Percentiles rank a stretch among this genome's conserved stretches.
Conservation (phyloP, 176 grass and related monocot species). For the Juncus effusus region DNA sequence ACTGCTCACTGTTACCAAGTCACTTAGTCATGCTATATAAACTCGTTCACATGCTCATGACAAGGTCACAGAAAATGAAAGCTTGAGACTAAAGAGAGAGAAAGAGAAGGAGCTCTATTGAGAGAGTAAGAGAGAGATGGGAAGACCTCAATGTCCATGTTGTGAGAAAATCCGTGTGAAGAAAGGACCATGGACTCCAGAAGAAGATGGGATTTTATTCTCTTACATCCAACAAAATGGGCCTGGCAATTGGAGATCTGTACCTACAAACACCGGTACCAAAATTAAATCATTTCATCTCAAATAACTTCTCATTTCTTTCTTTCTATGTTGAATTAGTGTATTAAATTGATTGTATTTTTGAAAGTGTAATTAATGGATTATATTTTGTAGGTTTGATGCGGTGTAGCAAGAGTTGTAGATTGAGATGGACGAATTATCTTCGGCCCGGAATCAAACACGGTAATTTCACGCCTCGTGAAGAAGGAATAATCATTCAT, state of each 20-base stretch:
- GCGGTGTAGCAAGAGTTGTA: conserved; percentile 36
- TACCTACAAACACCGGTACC: conserved; percentile 29
- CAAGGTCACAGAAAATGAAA: conserved; percentile 28
- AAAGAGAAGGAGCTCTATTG: conserved; percentile 6
- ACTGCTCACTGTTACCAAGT: background rate
- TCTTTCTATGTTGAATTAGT: background rate
- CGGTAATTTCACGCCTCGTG: conserved; percentile 29
- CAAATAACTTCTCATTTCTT: background rate
- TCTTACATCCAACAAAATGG: conserved; percentile 35
- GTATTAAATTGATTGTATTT: background rate
- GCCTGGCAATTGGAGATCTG: conserved; percentile 35
- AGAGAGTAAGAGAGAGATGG: conserved; percentile 13
- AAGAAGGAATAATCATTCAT: conserved; percentile 37
- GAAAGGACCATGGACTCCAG: conserved; percentile 34
- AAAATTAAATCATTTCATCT: background rate
- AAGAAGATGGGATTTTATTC: conserved; percentile 32
- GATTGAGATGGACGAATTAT: conserved; percentile 40
- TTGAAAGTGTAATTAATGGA: background rate
- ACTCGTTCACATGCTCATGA: conserved; percentile 11
- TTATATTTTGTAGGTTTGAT: conserved; percentile 31
- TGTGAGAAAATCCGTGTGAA: conserved; percentile 31
- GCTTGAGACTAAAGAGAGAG: conserved; percentile 7
- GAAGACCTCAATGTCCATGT: conserved; percentile 30
- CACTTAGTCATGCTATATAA: conserved; percentile 31
- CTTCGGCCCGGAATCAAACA: conserved; percentile 35